A percentile compares a stretch with the other conserved stretches of the same genome.
These are phyloP conservation scores for Dioszegia hungarica DNA, from an alignment of 768 basidiomycete genomes.

Conservation along the genomic window DNA sequence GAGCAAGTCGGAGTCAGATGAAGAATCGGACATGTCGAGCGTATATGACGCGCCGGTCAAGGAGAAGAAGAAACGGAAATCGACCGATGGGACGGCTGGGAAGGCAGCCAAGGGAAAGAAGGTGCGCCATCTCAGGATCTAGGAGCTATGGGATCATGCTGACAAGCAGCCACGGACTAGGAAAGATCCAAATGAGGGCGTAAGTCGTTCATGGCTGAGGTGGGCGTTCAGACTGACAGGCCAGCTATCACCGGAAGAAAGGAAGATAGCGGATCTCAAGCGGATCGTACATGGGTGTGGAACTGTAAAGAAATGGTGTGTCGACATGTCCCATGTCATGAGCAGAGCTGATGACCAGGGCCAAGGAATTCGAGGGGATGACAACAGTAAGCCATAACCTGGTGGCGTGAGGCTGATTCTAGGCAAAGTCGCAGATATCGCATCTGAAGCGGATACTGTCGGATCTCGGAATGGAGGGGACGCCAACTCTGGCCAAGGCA, in stretches of 20 bases:
- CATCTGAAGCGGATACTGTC: conserved; percentile 21
- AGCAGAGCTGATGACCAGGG: conserved; percentile 14
- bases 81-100: conserved; percentile 2
- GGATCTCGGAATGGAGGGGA: conserved; percentile 68
- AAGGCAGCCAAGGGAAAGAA: conserved; percentile 14
- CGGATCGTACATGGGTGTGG: conserved; percentile 41
- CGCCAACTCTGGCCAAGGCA: conserved; percentile 74
- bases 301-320: conserved; percentile 42
- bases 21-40: conserved; percentile 33
- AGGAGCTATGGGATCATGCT: neutral
- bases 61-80: conserved; percentile 9
- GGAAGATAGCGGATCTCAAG: conserved; percentile 38
- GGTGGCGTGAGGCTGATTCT: neutral
- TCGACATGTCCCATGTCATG: neutral
- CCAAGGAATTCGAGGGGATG: conserved; percentile 37
- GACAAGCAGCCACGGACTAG: neutral
- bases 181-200: conserved; percentile 22
- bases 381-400: conserved; percentile 21
- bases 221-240: neutral
- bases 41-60: conserved; percentile 27
- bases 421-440: conserved; percentile 33
- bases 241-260: conserved; percentile 35
- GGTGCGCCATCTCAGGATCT: neutral
- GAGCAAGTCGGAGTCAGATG: neutral
- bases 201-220: neutral